Conservation (phyloP, 2,329 filamentous ascomycete genomes). For the Didymella lethalis region DNA sequence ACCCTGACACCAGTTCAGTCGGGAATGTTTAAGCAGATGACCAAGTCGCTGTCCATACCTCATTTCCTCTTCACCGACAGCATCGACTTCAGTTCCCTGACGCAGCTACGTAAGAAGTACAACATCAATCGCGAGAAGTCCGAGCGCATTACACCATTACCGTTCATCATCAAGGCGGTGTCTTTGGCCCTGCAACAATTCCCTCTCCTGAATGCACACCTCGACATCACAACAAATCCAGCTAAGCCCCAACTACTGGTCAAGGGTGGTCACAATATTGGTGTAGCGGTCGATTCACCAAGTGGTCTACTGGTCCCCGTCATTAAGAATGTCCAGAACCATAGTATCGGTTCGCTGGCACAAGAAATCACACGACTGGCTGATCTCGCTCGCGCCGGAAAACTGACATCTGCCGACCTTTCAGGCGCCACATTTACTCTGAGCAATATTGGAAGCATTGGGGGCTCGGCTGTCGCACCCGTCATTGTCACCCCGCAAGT, state of each 20-base stretch:
- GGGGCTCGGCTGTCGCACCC: constrained; percentile 88
- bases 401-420: constrained; percentile 77
- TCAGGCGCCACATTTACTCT: constrained; percentile 91
- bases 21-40: constrained; percentile 99
- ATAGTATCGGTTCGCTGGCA: constrained; percentile 81
- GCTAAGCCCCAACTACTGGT: constrained; percentile 78
- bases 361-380: constrained; percentile 78
- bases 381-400: constrained; percentile 74
- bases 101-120: constrained; percentile 74
- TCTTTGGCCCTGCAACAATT: constrained; percentile 83
- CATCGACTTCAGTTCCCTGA: constrained; percentile 79
- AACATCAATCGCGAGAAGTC: constrained; percentile 60
- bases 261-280: constrained; percentile 90
- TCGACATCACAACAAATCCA: constrained; percentile 68
- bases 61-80: constrained; percentile 96
- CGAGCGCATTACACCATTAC: constrained; percentile 80
- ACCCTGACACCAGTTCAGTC: constrained; percentile 80
- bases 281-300: constrained; percentile 93
- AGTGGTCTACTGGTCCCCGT: constrained; percentile 89
- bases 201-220: constrained; percentile 85
- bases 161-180: constrained; percentile 95
- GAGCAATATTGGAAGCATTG: constrained; percentile 95
- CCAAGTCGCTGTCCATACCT: constrained; percentile 85
- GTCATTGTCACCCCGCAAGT: constrained; percentile 92
- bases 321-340: constrained; percentile 79